A percentile compares a stretch with the other conserved stretches of the same genome.
phyloP scores from a whole-genome alignment of 306 rosid genomes.

The Quercus variabilis region DNA sequence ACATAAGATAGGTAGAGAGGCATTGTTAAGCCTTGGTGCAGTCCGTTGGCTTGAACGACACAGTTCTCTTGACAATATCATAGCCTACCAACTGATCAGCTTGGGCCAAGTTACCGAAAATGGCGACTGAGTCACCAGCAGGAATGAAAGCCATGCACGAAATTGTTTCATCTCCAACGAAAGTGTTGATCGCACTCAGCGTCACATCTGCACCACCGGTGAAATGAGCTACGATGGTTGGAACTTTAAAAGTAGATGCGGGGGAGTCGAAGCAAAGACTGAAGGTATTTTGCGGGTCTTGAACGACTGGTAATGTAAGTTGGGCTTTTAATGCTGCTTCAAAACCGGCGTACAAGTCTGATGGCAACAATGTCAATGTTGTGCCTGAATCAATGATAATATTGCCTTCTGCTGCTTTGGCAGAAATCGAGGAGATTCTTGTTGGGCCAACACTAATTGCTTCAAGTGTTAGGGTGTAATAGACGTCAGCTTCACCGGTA shows the following conservation, averaged over 20 bases:
- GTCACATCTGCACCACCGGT: slow-evolving; percentile 27
- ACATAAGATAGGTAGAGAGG: no score
- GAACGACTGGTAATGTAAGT: not conserved
- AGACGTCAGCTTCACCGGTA: not conserved
- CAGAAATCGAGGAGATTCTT: not conserved
- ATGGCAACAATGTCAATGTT: slow-evolving; percentile 19
- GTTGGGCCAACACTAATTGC: slow-evolving; percentile 21
- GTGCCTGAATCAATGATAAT: slow-evolving; percentile 48
- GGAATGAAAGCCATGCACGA: slow-evolving; percentile 41
- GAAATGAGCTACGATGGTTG: slow-evolving; percentile 32
- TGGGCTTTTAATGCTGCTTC: slow-evolving; percentile 8
- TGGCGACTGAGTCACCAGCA: not conserved
- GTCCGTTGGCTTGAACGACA: slow-evolving; percentile 47
- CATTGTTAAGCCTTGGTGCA: slow-evolving; percentile 5
- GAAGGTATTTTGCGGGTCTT: not conserved
- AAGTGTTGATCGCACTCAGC: slow-evolving; percentile 21
- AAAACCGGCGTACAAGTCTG: slow-evolving; percentile 1
- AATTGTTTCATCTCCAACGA: slow-evolving; percentile 3
- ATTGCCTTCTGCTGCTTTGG: not conserved
- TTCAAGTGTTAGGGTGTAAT: slow-evolving; percentile 20
- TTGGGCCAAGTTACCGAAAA: slow-evolving; percentile 58
- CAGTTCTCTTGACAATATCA: slow-evolving; percentile 11
- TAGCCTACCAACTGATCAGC: slow-evolving; percentile 49
- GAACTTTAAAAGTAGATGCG: not conserved
- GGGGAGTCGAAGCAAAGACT: slow-evolving; percentile 29